phyloP scores from a whole-genome alignment of 805 yeast genomes.

The Candida wancherniae region DNA sequence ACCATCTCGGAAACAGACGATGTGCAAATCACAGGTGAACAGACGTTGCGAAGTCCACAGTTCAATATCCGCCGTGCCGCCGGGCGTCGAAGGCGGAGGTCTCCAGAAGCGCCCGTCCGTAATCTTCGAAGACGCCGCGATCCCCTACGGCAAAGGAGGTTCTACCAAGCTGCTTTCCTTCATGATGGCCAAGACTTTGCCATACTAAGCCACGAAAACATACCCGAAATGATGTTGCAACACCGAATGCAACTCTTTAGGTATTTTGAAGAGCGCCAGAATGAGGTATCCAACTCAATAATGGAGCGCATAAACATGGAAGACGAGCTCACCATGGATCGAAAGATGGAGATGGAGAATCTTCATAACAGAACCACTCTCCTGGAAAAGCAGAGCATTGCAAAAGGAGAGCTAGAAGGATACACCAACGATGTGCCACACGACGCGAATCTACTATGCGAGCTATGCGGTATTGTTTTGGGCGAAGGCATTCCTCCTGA shows the following conservation, averaged over 20 bases:
- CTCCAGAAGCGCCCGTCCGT: slow-evolving; percentile 1
- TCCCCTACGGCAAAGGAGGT: slow-evolving; percentile 1
- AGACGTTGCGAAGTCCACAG: background rate
- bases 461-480: slow-evolving; percentile 65
- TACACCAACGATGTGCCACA: slow-evolving; percentile 29
- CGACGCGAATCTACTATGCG: slow-evolving; percentile 35
- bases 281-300: slow-evolving; percentile 22
- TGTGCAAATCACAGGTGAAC: slow-evolving; percentile 14
- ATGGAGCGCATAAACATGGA: slow-evolving; percentile 38
- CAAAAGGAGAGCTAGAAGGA: slow-evolving; percentile 20
- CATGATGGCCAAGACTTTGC: background rate
- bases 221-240: slow-evolving; percentile 7
- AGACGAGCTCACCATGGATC: slow-evolving; percentile 33
- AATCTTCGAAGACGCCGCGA: slow-evolving; percentile 10
- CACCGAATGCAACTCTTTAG: slow-evolving; percentile 7
- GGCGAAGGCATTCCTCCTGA: slow-evolving; percentile 67
- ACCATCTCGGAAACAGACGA: slow-evolving; percentile 6
- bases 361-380: slow-evolving; percentile 26
- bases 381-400: slow-evolving; percentile 24
- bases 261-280: slow-evolving; percentile 4
- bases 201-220: slow-evolving; percentile 2
- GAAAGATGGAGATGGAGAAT: slow-evolving; percentile 28
- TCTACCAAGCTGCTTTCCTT: slow-evolving; percentile 2
- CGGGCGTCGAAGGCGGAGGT: slow-evolving; percentile 3
- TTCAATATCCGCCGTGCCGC: slow-evolving; percentile 4